phyloP scores from a whole-genome alignment of 257 asterid species.

The Parsonsia alboflavescens region DNA sequence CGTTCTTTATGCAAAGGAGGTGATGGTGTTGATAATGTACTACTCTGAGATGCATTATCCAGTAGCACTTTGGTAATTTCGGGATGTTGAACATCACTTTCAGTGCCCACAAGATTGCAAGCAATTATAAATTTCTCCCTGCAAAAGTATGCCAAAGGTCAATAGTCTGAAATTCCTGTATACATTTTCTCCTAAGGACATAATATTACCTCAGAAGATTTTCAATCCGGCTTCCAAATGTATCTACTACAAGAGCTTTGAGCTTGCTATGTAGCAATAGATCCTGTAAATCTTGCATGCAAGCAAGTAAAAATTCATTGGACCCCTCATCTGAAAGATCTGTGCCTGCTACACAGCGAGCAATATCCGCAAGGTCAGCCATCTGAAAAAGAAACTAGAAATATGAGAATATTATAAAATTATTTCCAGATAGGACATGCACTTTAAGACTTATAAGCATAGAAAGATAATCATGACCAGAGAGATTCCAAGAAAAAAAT shows the following conservation, averaged over 20 bases:
- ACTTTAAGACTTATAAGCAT: background rate
- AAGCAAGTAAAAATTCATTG: slow-evolving; percentile 67
- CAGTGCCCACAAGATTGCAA: slow-evolving; percentile 60
- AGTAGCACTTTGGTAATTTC: slow-evolving; percentile 52
- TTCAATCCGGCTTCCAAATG: slow-evolving; percentile 85
- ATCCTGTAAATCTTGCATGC: slow-evolving; percentile 80
- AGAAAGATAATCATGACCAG: background rate
- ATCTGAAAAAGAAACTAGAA: slow-evolving; percentile 50
- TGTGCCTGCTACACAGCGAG: slow-evolving; percentile 70
- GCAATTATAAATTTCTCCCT: slow-evolving; percentile 86
- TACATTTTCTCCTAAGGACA: slow-evolving; percentile 20
- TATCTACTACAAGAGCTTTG: slow-evolving; percentile 79
- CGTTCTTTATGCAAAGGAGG: slow-evolving; percentile 69
- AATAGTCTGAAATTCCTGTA: slow-evolving; percentile 19
- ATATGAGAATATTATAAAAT: slow-evolving; percentile 15
- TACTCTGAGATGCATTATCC: slow-evolving; percentile 70
- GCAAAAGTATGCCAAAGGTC: slow-evolving; percentile 36
- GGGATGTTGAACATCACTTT: slow-evolving; percentile 45
- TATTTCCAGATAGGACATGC: background rate
- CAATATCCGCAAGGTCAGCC: slow-evolving; percentile 78
- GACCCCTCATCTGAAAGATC: slow-evolving; percentile 71
- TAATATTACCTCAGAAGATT: slow-evolving; percentile 65
- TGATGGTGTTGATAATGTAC: slow-evolving; percentile 74
- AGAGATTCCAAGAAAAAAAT: background rate
- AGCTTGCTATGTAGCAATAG: slow-evolving; percentile 69